Conservation (phyloP, 306 rosid genomes). For the Gillenia trifoliata region DNA sequence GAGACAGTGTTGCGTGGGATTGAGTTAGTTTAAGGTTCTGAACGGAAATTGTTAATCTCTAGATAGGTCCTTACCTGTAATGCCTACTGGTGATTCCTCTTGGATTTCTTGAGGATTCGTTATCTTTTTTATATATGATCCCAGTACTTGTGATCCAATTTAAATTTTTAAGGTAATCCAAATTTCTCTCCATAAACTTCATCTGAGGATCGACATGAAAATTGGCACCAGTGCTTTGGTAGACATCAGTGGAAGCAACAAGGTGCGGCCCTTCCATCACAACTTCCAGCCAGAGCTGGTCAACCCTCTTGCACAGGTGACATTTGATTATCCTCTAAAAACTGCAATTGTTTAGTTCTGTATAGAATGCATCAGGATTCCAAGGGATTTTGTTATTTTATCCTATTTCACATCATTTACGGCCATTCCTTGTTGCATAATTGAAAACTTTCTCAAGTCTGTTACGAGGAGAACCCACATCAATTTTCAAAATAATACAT, state of each 20-base stretch:
- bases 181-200: slow-evolving; percentile 42
- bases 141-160: slow-evolving; percentile 11
- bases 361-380: not conserved
- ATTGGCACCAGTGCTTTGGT: slow-evolving; percentile 51
- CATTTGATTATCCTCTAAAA: slow-evolving; percentile 6
- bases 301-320: slow-evolving; percentile 82
- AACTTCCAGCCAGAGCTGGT: slow-evolving; percentile 89
- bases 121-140: not conserved
- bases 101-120: slow-evolving; percentile 15
- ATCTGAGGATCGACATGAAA: slow-evolving; percentile 46
- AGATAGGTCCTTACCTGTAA: not conserved
- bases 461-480: too few species aligned
- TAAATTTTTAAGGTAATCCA: slow-evolving; percentile 13
- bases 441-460: too few species aligned
- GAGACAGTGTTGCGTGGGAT: not conserved
- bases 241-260: slow-evolving; percentile 51
- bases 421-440: too few species aligned
- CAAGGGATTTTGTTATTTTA: too few species aligned
- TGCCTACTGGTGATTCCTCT: slow-evolving; percentile 10
- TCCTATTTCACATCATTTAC: too few species aligned
- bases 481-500: not conserved
- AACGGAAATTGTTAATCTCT: not conserved
- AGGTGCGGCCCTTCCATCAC: slow-evolving; percentile 64
- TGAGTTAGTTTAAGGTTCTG: not conserved
- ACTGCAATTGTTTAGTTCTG: slow-evolving; percentile 5